Percentiles rank a stretch among this genome's conserved stretches.
Evolutionary conservation across 2,329 filamentous ascomycete species (phyloP).

Genomic region (Colletotrichum eremochloae): DNA sequence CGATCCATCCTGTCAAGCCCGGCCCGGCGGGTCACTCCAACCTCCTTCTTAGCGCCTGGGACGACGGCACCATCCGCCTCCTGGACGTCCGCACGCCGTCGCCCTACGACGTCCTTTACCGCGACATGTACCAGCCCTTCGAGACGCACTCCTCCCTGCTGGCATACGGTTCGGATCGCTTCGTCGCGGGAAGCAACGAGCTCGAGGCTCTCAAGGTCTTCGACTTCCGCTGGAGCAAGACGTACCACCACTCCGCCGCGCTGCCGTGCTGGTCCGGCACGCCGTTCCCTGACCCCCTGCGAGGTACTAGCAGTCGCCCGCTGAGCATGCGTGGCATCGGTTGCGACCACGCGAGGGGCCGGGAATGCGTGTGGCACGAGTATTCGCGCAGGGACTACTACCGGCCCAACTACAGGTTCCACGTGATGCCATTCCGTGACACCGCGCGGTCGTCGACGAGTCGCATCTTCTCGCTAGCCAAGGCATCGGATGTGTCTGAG

Average conservation of each 20-base stretch:
- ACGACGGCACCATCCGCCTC: constrained; percentile 61
- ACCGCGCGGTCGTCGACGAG: constrained; percentile 41
- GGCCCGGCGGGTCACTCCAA: constrained; percentile 50
- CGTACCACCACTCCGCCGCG: constrained; percentile 63
- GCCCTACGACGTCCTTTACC: constrained; percentile 61
- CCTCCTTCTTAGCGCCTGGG: constrained; percentile 65
- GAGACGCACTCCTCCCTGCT: constrained; percentile 62
- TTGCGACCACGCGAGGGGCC: constrained; percentile 54
- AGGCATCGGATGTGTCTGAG: constrained; percentile 60
- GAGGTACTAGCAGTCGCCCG: constrained; percentile 44
- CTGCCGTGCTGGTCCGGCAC: constrained; percentile 58
- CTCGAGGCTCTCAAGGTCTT: constrained; percentile 63
- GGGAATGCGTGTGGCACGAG: constrained; percentile 62
- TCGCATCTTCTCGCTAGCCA: constrained; percentile 62
- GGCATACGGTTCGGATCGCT: constrained; percentile 64
- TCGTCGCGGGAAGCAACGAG: constrained; percentile 62
- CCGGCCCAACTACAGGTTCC: constrained; percentile 64
- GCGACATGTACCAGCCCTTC: constrained; percentile 65
- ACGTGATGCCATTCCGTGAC: constrained; percentile 52
- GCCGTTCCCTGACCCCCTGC: constrained; percentile 54
- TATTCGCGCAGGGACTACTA: constrained; percentile 58
- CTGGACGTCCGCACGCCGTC: constrained; percentile 63
- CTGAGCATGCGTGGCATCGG: constrained; percentile 35
- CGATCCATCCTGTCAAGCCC: constrained; percentile 60
- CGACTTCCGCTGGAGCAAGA: constrained; percentile 65